phyloP scores from a whole-genome alignment of 2,329 filamentous ascomycete species.

The Seiridium unicorne region DNA sequence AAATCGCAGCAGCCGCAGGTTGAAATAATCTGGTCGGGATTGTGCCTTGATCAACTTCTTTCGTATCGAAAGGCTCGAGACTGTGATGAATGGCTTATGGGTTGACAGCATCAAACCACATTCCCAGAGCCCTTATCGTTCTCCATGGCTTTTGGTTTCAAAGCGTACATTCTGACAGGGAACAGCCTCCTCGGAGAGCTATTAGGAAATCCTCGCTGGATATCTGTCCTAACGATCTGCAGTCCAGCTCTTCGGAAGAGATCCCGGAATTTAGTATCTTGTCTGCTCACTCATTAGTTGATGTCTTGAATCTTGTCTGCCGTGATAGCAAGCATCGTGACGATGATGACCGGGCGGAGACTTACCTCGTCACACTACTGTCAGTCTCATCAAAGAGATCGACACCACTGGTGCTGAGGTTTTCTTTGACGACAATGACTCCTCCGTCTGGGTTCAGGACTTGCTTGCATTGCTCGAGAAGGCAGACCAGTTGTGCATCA shows the following conservation, averaged over 20 bases:
- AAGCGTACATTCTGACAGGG: slow-evolving; percentile 76
- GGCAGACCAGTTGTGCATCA: slow-evolving; percentile 68
- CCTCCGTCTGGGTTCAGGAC: slow-evolving; percentile 37
- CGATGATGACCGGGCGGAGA: neutral
- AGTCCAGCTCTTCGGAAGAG: slow-evolving; percentile 71
- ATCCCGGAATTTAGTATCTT: slow-evolving; percentile 65
- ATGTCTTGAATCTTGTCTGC: no score
- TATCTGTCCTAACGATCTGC: slow-evolving; percentile 65
- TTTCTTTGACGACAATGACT: slow-evolving; percentile 78
- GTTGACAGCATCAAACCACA: no score
- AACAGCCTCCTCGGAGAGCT: slow-evolving; percentile 46
- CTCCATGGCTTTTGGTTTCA: slow-evolving; percentile 47
- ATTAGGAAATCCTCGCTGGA: slow-evolving; percentile 55
- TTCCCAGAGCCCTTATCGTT: no score
- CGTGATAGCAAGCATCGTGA: neutral
- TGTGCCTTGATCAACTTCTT: no score
- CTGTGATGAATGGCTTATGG: no score
- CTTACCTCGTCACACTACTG: slow-evolving; percentile 69
- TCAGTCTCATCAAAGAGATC: slow-evolving; percentile 77
- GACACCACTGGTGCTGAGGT: slow-evolving; percentile 53
- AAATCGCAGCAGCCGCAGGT: no score
- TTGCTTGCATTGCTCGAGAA: slow-evolving; percentile 59
- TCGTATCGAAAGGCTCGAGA: no score
- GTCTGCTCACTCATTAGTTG: neutral
- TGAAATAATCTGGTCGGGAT: no score